Base-by-base conservation (phyloP, 768 basidiomycete species). In the Lentinula boryana region DNA sequence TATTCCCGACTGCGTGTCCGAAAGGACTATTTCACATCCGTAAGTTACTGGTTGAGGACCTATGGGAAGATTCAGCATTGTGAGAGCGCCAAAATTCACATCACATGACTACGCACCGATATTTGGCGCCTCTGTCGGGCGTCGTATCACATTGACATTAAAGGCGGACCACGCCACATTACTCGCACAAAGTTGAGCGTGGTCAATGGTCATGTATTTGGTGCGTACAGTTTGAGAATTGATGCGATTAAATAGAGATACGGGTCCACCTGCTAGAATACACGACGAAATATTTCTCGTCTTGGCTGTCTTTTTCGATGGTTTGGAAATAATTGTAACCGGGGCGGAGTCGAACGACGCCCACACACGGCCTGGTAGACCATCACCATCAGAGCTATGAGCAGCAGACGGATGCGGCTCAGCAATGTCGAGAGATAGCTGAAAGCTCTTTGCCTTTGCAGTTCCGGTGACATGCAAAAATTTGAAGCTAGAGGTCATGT, bases 201-300 rank as follows among this genome's bases (percentile, higher is more conserved):
- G 84, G 66, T 95, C 93, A 70, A 95, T 88, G 58, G 91, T 92
- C 91, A 98, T 94, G 74, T 95, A 98, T 78, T 96, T 96, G 60
- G 95, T 97, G 69, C 95, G 88, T 62, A 96, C 94, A 41, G 95
- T 94, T 75, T 98, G 95, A 13, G 91, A 92, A 74, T 96, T 95
- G 81, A 98, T 93, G 68, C 95, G 89, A 72, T 95, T 94, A 82
- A 95, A 96, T 51, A 98, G 83, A 57, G 93, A 92, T 55, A 98
- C 91, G 38, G 93, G 89, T 21, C 92, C 90, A 52, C 91, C 89
- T 32, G 88, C 89, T 58, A 93, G 82, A 72, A 97, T 93, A 76
- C 93, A 95, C 21, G 88, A 93, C 48, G 87, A 89, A 69, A 90
- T 89, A 77, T 91, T 88, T 76, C 94, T 88, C 67, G 94, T 94